Percentiles rank a stretch among this genome's conserved stretches.
phyloP scores from a whole-genome alignment of 1,139 yeast species.

The Sugiyamaella pinicola region DNA sequence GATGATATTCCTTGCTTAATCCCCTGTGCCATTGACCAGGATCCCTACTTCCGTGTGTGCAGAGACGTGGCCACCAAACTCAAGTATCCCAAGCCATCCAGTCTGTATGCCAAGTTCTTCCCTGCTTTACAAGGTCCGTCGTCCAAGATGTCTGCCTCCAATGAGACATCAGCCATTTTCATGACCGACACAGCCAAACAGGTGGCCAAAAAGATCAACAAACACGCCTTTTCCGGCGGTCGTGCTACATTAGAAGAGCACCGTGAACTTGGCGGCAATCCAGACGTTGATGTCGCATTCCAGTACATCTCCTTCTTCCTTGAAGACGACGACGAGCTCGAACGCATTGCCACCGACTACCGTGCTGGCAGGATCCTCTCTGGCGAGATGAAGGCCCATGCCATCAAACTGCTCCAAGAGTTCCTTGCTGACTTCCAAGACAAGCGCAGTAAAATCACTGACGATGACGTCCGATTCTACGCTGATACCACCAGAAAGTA shows the following conservation, averaged over 20 bases:
- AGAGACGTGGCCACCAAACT: constrained; percentile 96
- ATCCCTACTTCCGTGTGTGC: constrained; percentile 96
- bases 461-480: constrained; percentile 65
- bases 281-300: constrained; percentile 93
- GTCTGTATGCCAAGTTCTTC: constrained; percentile 93
- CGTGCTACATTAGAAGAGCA: constrained; percentile 86
- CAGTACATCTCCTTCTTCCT: constrained; percentile 89
- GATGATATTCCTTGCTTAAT: constrained; percentile 89
- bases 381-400: constrained; percentile 90
- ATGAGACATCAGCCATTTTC: constrained; percentile 79
- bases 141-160: constrained; percentile 96
- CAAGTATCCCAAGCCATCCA: constrained; percentile 86
- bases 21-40: constrained; percentile 99
- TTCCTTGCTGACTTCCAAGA: constrained; percentile 83
- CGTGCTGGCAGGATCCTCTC: constrained; percentile 80
- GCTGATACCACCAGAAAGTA: constrained; percentile 81
- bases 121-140: constrained; percentile 98
- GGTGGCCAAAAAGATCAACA: constrained; percentile 92
- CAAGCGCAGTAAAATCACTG: constrained; percentile 67
- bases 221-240: constrained; percentile 97
- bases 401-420: constrained; percentile 77
- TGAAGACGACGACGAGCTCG: constrained; percentile 82
- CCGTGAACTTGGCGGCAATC: constrained; percentile 85
- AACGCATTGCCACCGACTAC: constrained; percentile 63
- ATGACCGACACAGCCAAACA: constrained; percentile 94